Percentiles rank a stretch among this genome's conserved stretches.
These are phyloP conservation scores for Ustanciosporium gigantosporum DNA, from an alignment of 1,284 basidiomycete species.

Conservation along the genomic window DNA sequence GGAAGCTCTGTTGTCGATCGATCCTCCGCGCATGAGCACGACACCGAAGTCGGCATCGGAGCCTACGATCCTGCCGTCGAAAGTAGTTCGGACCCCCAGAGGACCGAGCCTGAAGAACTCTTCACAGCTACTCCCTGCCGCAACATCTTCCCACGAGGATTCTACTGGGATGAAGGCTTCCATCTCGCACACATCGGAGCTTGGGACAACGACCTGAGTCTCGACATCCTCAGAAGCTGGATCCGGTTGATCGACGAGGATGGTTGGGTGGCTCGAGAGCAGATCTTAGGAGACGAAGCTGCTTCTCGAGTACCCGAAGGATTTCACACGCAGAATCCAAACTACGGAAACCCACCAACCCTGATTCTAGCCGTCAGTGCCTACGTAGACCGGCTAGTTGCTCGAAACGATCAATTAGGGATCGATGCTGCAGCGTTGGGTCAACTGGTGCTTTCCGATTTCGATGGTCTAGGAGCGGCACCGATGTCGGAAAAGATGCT, in stretches of 20 bases:
- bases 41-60: conserved; percentile 63
- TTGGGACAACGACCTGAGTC: conserved; percentile 87
- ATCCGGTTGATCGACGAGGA: conserved; percentile 85
- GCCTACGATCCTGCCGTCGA: conserved; percentile 36
- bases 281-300: conserved; percentile 92
- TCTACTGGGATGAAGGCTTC: conserved; percentile 98
- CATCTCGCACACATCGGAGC: conserved; percentile 85
- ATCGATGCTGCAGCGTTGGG: conserved; percentile 2
- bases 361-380: conserved; percentile 85
- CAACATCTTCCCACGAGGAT: conserved; percentile 92
- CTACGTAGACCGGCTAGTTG: conserved; percentile 75
- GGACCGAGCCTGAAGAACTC: conserved; percentile 69
- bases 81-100: conserved; percentile 43
- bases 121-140: conserved; percentile 90
- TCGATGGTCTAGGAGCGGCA: conserved; percentile 8
- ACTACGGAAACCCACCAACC: conserved; percentile 90
- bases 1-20: conserved; percentile 85
- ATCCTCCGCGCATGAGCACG: conserved; percentile 83
- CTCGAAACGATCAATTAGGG: conserved; percentile 45
- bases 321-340: conserved; percentile 89
- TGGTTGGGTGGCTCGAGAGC: conserved; percentile 92
- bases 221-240: conserved; percentile 88
- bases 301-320: conserved; percentile 74
- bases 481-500: conserved; percentile 27
- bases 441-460: conserved; percentile 7